Evolutionary conservation across 73 alveolate species (phyloP).

Genomic region (Paramecium tetraurelia): DNA sequence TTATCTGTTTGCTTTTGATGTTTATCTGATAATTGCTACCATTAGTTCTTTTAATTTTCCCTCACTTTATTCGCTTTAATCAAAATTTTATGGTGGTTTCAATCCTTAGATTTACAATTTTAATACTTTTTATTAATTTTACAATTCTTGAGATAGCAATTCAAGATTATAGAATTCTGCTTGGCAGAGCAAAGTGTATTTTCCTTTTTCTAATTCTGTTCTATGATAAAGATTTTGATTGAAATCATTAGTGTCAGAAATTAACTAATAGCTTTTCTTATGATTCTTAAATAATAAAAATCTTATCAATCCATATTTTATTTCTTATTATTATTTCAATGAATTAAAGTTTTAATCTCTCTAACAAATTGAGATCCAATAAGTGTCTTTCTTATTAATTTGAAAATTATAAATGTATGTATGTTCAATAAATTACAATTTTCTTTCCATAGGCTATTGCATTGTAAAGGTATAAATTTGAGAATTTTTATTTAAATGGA

Average conservation of each 20-base stretch:
- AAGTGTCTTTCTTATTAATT: background rate
- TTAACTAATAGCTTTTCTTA: background rate
- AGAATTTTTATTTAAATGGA: background rate
- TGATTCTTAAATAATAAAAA: background rate
- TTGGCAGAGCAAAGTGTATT: background rate
- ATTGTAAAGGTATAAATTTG: background rate
- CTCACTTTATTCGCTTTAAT: background rate
- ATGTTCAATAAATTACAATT: background rate
- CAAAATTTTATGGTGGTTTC: background rate
- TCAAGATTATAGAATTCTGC: background rate
- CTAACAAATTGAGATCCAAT: background rate
- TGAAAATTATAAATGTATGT: background rate
- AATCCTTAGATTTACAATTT: background rate
- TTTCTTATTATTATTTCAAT: background rate
- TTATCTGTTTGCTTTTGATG: background rate
- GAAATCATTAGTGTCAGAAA: background rate
- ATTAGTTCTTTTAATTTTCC: background rate
- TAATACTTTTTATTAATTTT: background rate
- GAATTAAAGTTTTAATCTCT: background rate
- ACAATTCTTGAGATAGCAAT: background rate
- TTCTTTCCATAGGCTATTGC: background rate
- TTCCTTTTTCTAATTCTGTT: background rate
- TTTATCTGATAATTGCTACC: background rate
- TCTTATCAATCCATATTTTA: background rate
- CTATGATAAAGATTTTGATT: background rate